A percentile compares a stretch with the other conserved stretches of the same genome.
Evolutionary conservation across 257 asterid species (phyloP).

Genomic region (Solanum neorickii): DNA sequence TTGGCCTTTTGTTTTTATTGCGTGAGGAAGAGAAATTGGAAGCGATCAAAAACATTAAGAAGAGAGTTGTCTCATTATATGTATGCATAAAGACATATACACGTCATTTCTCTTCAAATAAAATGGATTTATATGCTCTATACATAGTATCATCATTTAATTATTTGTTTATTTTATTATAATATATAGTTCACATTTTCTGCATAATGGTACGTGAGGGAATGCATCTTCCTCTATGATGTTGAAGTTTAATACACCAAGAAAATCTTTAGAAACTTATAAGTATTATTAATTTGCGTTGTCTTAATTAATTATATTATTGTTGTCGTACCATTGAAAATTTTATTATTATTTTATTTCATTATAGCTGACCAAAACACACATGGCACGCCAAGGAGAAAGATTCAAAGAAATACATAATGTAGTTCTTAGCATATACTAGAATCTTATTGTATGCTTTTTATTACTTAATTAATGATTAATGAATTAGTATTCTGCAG

Average conservation of each 20-base stretch:
- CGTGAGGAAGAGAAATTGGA: neutral
- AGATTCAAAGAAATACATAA: neutral
- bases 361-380: neutral
- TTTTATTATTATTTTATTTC: neutral
- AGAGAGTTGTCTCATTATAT: neutral
- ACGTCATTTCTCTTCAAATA: neutral
- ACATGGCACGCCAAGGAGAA: neutral
- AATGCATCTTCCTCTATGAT: neutral
- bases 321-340: neutral
- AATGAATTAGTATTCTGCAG: neutral
- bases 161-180: neutral
- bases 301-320: neutral
- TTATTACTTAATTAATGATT: neutral
- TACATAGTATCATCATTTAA: neutral
- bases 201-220: neutral
- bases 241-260: neutral
- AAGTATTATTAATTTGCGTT: neutral
- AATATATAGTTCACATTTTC: neutral
- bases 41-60: neutral
- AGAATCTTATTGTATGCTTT: neutral
- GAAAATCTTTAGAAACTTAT: neutral
- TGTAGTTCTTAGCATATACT: neutral
- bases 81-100: neutral
- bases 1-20: neutral
- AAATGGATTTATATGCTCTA: neutral